Conservation (phyloP, 78 protist genomes). For the Paulinella micropora region DNA sequence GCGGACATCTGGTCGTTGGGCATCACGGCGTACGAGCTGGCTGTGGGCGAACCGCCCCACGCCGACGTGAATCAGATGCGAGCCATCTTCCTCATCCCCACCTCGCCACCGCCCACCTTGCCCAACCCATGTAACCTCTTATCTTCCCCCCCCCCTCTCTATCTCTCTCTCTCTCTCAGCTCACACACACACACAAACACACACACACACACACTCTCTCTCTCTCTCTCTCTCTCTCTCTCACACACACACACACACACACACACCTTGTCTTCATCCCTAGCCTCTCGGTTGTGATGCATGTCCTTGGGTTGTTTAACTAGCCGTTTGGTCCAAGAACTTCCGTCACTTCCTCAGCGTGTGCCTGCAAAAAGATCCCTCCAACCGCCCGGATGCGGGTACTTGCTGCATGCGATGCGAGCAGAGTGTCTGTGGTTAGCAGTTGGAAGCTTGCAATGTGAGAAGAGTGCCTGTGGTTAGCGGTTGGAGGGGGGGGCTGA, state of each 20-base stretch:
- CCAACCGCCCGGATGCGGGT: neutral
- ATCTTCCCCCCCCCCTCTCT: no score
- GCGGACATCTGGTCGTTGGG: neutral
- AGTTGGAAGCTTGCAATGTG: no score
- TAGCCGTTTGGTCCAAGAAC: slow-evolving; percentile 4
- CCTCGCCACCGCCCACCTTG: neutral
- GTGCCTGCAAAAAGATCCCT: slow-evolving; percentile 67
- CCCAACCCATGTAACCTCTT: neutral
- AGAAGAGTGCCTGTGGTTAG: neutral
- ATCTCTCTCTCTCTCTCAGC: no score
- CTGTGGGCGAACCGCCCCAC: neutral
- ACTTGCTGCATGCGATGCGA: no score
- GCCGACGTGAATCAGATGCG: neutral
- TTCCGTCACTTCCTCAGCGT: slow-evolving; percentile 64
- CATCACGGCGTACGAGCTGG: neutral
- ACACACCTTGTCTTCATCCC: no score
- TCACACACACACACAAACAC: no score
- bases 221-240: no score
- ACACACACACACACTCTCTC: no score
- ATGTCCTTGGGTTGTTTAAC: no score
- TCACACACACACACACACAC: no score
- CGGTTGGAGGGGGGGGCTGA: neutral
- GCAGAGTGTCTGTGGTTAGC: no score
- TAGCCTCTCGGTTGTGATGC: no score
- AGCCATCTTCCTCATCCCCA: neutral